These are phyloP conservation scores for Pleurostoma richardsiae DNA, from an alignment of 2,329 filamentous ascomycete genomes.

Conservation along the genomic window DNA sequence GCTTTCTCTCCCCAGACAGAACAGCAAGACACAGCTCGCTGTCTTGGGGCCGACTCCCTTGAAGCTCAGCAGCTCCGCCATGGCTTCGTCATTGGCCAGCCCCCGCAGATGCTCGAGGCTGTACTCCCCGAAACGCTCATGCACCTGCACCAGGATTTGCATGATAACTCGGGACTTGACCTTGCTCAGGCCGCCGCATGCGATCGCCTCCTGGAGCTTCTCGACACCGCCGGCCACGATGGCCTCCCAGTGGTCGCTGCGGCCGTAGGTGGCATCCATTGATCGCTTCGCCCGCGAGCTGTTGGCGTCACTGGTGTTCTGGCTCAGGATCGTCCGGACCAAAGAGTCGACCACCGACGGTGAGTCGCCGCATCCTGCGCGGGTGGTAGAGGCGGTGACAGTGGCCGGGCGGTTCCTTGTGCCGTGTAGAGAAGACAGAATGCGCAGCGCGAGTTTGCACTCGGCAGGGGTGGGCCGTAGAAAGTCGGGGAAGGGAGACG, in stretches of 20 bases:
- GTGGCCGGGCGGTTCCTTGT: constrained; percentile 54
- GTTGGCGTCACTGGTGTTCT: constrained; percentile 46
- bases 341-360: constrained; percentile 47
- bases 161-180: constrained; percentile 73
- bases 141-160: constrained; percentile 60
- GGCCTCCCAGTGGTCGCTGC: constrained; percentile 34
- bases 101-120: constrained; percentile 44
- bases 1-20: constrained; percentile 39
- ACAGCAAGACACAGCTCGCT: constrained; percentile 46
- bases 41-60: constrained; percentile 50
- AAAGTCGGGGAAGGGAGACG: constrained; percentile 64
- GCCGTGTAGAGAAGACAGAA: constrained; percentile 63
- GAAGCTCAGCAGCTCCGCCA: constrained; percentile 44
- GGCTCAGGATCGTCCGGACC: constrained; percentile 45
- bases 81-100: constrained; percentile 36
- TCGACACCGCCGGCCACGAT: constrained; percentile 32
- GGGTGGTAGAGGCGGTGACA: constrained; percentile 55
- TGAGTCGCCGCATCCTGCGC: constrained; percentile 56
- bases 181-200: constrained; percentile 63
- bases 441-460: constrained; percentile 60
- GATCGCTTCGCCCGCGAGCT: constrained; percentile 55
- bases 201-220: constrained; percentile 55
- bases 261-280: constrained; percentile 38
- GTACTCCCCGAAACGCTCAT: constrained; percentile 33
- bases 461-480: constrained; percentile 60